phyloP scores from a whole-genome alignment of 129 eudicot genomes.

The sunflower (Helianthus annuus) region HanXRQr2.0-SUNRISE NC_035438.2:96105357-96105856 shows the following conservation, averaged over 20 bases:
- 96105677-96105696: background rate
- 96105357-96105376: conserved; percentile 82
- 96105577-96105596: background rate
- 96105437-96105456: background rate
- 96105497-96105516: too few relatives aligned
- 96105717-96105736: background rate
- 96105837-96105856: background rate
- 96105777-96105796: background rate
- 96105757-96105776: background rate
- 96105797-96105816: background rate
- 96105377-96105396: conserved; percentile 72
- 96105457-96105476: background rate
- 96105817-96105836: background rate
- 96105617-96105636: background rate
- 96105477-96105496: background rate
- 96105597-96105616: background rate
- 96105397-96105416: conserved; percentile 71
- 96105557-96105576: too few relatives aligned
- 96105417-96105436: conserved; percentile 61
- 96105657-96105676: background rate
- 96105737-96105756: background rate
- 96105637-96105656: background rate
- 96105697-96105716: background rate
- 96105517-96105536: too few relatives aligned
- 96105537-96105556: too few relatives aligned